Evolutionary conservation across 2,329 filamentous ascomycete genomes (phyloP).

Genomic region (Aspergillus caelatus): DNA sequence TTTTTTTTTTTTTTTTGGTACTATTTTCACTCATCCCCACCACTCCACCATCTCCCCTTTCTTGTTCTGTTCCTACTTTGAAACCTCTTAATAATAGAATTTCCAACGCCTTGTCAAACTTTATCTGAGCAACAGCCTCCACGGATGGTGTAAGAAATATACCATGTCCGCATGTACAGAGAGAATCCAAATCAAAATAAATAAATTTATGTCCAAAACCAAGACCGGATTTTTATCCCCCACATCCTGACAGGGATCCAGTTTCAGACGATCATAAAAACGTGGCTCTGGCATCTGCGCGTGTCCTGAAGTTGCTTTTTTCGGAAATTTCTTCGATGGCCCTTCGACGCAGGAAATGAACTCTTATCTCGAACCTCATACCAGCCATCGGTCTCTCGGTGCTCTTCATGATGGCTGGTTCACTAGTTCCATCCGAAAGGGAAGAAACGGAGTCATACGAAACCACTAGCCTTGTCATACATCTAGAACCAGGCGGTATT

Average conservation of each 20-base stretch:
- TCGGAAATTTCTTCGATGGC: conserved; percentile 18
- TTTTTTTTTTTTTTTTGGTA: neutral
- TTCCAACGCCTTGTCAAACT: conserved; percentile 3
- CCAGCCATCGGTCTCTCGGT: neutral
- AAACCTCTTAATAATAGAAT: neutral
- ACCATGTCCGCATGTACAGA: neutral
- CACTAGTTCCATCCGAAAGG: neutral
- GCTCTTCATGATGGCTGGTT: neutral
- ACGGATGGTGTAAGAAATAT: neutral
- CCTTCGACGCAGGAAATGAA: neutral
- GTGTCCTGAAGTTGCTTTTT: conserved; percentile 18
- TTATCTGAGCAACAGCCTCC: neutral
- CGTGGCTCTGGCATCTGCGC: conserved; percentile 21
- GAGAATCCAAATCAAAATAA: neutral
- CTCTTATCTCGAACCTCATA: neutral
- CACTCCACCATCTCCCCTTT: neutral
- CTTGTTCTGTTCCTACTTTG: neutral
- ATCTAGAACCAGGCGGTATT: neutral
- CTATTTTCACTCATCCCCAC: neutral
- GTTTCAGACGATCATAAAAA: conserved; percentile 17
- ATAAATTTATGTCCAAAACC: neutral
- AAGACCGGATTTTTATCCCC: neutral
- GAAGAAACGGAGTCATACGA: neutral
- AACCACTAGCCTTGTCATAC: neutral
- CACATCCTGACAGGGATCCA: conserved; percentile 8